Evolutionary conservation across 2,329 filamentous ascomycete genomes (phyloP), one percentile per base, ranked within the genome.

Genomic region (Alternaria triticina): DNA sequence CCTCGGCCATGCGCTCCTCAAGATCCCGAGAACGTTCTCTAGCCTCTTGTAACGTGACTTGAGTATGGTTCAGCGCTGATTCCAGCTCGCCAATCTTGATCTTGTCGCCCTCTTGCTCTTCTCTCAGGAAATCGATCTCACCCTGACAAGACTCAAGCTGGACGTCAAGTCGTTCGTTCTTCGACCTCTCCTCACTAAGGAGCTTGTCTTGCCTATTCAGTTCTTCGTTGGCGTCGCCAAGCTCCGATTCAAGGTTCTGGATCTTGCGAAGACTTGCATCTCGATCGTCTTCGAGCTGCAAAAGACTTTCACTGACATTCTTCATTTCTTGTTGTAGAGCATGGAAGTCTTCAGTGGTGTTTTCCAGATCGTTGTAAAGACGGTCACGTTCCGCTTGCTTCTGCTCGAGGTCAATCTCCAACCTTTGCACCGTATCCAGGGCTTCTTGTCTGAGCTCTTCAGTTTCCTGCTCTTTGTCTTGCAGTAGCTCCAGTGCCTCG

Each of bases 101-200:
- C 86, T 99, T 99, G 83, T 99, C 96, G 17, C 88, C 89, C 80
- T 99, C 96, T 80, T 99, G 96, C 82, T 99, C 96, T 77, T 99
- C 96, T 2, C 96, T 90, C 54, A 99, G 81, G 86, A 99, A 99
- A 1, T 92, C 90, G 80, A 98, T 96, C 79, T 99, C 96, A 62
- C 91, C 91, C 73, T 97, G 95, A 60, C 91, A 91, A 6, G 93
- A 97, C 80, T 99, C 96, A 68, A 95, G 91, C 76, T 98, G 94
- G 30, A 99, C 93, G 5, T 91, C 90, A 3, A 98, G 86, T 57
- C 94, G 89, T 73, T 97, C 91, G 51, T 91, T 90, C 84, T 98
- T 98, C 71, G 91, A 89, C 75, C 95, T 95, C 7, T 93, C 85
- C 76, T 98, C 95, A 44, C 90, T 86, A 15, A 97, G 87, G 76